phyloP scores from a whole-genome alignment of 2,329 filamentous ascomycete species.

The Hypocreales sp. region DNA sequence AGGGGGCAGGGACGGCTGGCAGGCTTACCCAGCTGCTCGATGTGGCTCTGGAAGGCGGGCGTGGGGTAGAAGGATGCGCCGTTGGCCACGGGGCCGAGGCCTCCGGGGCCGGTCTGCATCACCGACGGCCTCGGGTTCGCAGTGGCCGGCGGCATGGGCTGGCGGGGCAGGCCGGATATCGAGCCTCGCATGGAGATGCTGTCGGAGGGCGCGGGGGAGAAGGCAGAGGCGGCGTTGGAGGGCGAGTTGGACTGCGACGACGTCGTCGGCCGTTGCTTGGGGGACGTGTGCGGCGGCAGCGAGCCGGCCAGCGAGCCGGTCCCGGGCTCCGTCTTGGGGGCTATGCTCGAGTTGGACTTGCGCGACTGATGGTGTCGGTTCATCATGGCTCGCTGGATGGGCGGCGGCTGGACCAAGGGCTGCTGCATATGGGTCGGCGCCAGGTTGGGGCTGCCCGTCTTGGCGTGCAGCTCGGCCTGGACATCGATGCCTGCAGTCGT shows the following conservation, averaged over 20 bases:
- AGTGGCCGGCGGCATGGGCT: conserved; percentile 14
- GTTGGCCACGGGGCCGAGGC: conserved; percentile 19
- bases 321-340: conserved; percentile 54
- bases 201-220: conserved; percentile 29
- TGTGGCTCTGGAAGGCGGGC: conserved; percentile 76
- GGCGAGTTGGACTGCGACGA: conserved; percentile 56
- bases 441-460: conserved; percentile 74
- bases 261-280: conserved; percentile 68
- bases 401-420: conserved; percentile 55
- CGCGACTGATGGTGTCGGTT: conserved; percentile 66
- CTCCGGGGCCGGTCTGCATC: conserved; percentile 19
- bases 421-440: conserved; percentile 52
- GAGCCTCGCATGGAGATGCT: conserved; percentile 28
- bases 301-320: conserved; percentile 27
- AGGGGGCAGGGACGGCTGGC: conserved; percentile 19
- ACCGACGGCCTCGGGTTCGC: conserved; percentile 16
- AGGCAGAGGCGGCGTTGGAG: conserved; percentile 28
- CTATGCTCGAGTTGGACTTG: conserved; percentile 57
- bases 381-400: conserved; percentile 66
- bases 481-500: conserved; percentile 69
- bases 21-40: conserved; percentile 87
- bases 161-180: conserved; percentile 15
- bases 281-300: conserved; percentile 31
- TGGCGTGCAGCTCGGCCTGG: conserved; percentile 84
- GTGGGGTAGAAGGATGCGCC: conserved; percentile 58